A percentile compares a stretch with the other conserved stretches of the same genome.
phyloP scores from a whole-genome alignment of 2,329 filamentous ascomycete genomes.

The Venturia asperata region DNA sequence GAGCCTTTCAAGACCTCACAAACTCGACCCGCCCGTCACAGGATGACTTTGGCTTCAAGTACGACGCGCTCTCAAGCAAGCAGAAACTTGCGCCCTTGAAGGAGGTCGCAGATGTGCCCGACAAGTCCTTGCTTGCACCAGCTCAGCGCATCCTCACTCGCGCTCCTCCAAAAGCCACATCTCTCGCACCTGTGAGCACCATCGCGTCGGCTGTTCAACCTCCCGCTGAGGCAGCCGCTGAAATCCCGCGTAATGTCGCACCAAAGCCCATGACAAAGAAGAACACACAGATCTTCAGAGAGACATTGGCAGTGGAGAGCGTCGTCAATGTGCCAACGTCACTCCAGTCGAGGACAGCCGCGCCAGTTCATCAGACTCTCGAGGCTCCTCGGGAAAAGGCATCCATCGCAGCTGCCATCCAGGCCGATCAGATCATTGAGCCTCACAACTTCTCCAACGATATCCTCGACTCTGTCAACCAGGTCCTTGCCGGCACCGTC shows the following conservation, averaged over 20 bases:
- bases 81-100: conserved; percentile 11
- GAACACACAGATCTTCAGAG: conserved; percentile 19
- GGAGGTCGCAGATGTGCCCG: conserved; percentile 1
- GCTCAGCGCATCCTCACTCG: conserved; percentile 51
- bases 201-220: conserved; percentile 7
- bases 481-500: conserved; percentile 12
- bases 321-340: not conserved
- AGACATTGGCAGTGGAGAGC: conserved; percentile 11
- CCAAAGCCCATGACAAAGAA: conserved; percentile 13
- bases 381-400: conserved; percentile 10
- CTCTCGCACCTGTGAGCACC: conserved; percentile 20
- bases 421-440: not conserved
- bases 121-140: conserved; percentile 42
- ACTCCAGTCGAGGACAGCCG: not conserved
- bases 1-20: conserved; percentile 66
- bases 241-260: not conserved
- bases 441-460: conserved; percentile 13
- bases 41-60: conserved; percentile 48
- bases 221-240: not conserved
- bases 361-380: conserved; percentile 12
- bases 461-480: conserved; percentile 13
- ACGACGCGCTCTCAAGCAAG: conserved; percentile 21
- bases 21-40: conserved; percentile 36
- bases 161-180: conserved; percentile 27
- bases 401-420: not conserved